Conservation (phyloP, 345 rosid genomes). For the Populus deltoides region DNA sequence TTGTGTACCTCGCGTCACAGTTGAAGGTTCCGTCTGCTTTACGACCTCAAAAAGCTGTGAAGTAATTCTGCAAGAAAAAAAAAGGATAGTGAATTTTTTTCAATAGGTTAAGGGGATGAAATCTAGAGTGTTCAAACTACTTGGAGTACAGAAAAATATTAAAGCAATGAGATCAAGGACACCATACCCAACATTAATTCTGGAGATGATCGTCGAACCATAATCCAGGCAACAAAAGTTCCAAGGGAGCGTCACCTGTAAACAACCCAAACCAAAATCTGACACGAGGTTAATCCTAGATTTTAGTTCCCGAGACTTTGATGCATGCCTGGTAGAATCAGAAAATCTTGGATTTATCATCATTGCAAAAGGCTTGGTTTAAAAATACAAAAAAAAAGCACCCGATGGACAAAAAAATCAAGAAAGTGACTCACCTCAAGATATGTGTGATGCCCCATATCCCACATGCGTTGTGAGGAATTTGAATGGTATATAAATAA, state of each 20-base stretch:
- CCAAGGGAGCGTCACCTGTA: conserved; percentile 6
- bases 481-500: too few species aligned
- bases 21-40: neutral
- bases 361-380: neutral
- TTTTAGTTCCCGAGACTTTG: neutral
- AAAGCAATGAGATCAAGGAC: neutral
- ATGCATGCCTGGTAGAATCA: neutral
- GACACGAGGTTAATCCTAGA: neutral
- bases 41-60: neutral
- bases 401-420: too few species aligned
- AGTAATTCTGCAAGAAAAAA: conserved; percentile 7
- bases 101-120: neutral
- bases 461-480: too few species aligned
- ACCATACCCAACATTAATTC: neutral
- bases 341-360: neutral
- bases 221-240: neutral
- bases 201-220: neutral
- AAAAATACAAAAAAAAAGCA: too few species aligned
- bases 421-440: neutral
- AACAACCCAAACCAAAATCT: neutral
- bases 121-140: neutral
- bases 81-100: neutral
- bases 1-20: neutral
- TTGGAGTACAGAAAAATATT: neutral
- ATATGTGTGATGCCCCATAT: too few species aligned